A percentile compares a stretch with the other conserved stretches of the same genome.
These are phyloP conservation scores for Stenocarpella maydis DNA, from an alignment of 2,329 filamentous ascomycete species.

Conservation along the genomic window DNA sequence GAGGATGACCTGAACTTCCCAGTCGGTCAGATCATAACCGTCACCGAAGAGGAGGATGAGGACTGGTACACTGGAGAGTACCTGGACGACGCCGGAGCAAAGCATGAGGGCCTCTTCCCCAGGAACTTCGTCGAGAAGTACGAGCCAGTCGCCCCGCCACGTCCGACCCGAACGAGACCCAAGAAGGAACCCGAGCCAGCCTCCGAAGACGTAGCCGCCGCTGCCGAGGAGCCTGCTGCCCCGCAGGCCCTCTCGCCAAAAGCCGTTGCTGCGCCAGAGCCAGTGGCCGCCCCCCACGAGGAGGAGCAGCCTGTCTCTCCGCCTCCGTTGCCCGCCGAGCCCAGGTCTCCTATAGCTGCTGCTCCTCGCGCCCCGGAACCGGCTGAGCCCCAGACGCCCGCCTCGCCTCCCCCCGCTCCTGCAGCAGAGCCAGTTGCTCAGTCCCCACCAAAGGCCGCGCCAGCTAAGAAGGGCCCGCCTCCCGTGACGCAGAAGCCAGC, in stretches of 20 bases:
- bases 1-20: conserved; percentile 93
- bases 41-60: conserved; percentile 89
- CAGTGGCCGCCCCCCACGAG: conserved; percentile 49
- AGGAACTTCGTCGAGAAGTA: conserved; percentile 98
- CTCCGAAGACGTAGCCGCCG: conserved; percentile 37
- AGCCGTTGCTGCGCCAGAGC: conserved; percentile 44
- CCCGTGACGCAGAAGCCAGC: conserved; percentile 77
- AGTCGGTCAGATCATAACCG: conserved; percentile 88
- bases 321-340: conserved; percentile 42
- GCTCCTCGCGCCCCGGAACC: conserved; percentile 50
- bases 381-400: conserved; percentile 43
- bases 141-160: conserved; percentile 88
- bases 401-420: conserved; percentile 46
- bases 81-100: conserved; percentile 75
- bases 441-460: conserved; percentile 47
- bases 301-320: conserved; percentile 44
- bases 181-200: conserved; percentile 65
- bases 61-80: conserved; percentile 97
- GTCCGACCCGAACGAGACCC: conserved; percentile 76
- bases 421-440: conserved; percentile 18
- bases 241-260: conserved; percentile 37
- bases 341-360: conserved; percentile 41
- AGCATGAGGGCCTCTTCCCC: conserved; percentile 88
- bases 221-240: conserved; percentile 41
- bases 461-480: conserved; percentile 63